phyloP scores from a whole-genome alignment of 306 rosid species.

The Fagus crenata region DNA sequence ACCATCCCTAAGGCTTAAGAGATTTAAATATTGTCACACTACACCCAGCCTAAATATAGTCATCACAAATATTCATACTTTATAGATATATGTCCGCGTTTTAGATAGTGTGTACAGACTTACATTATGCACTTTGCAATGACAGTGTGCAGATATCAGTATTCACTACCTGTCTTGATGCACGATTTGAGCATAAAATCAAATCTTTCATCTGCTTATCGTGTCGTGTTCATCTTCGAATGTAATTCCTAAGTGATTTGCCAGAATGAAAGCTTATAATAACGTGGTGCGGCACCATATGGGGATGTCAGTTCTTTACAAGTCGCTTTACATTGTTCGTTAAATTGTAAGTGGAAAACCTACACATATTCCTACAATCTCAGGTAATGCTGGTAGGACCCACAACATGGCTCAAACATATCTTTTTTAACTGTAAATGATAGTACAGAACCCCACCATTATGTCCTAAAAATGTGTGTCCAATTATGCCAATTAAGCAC shows the following conservation, averaged over 20 bases:
- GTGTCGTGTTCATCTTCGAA: background rate
- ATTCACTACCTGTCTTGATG: background rate
- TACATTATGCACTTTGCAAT: too few species aligned
- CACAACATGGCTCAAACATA: background rate
- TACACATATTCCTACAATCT: background rate
- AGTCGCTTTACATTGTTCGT: rapidly evolving
- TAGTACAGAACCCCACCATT: background rate
- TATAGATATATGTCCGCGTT: too few species aligned
- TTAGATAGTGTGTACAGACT: too few species aligned
- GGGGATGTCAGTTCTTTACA: background rate
- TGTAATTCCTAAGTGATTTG: background rate
- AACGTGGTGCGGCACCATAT: background rate
- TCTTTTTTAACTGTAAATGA: background rate
- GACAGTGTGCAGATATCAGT: too few species aligned
- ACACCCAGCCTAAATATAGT: too few species aligned
- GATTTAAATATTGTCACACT: too few species aligned
- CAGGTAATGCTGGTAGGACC: slow-evolving; percentile 8
- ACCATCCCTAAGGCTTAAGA: too few species aligned
- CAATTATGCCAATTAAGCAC: background rate
- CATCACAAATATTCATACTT: too few species aligned
- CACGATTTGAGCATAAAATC: too few species aligned
- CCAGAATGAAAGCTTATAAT: background rate
- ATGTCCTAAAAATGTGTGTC: background rate
- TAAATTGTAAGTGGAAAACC: background rate
- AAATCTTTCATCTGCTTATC: too few species aligned